Base-by-base conservation (phyloP, 768 basidiomycete species). In the Tephrocybe sp. region DNA sequence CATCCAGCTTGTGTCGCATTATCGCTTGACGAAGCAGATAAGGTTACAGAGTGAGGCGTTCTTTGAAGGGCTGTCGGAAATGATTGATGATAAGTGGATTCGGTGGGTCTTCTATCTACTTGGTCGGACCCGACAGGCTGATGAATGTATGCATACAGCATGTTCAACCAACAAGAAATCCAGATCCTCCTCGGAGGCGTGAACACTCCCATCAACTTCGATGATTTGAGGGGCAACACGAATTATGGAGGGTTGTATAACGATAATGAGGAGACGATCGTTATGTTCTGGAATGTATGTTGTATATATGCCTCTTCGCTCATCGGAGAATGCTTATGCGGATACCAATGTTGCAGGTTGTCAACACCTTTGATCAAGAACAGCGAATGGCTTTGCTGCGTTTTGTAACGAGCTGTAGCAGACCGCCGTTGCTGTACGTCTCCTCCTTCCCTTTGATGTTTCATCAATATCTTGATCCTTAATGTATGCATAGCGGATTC, bases 121-220 rank as follows among this genome's bases (percentile, higher is more conserved):
- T 33, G 21, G 21, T 45, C 2, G 19, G 7, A 25, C 33, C 43
- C 21, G 9, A 37, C 49, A 24, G 23, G 21, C n/a, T 12, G 25
- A 13, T 41, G 25, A 18, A 11, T 36, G 27, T 46, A n/a, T n/a
- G n/a, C 11, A 18, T 6, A 16, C 53, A 90, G 92, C 38, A 94
- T 98, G 91, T 99, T 98, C 70, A 95, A 97, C 65, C 94, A 95
- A 56, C 88, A 91, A 62, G 97, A 98, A 66, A 74, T 97, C 3
- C 93, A 94, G 63, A 86, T 95, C 41, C 73, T 98, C 1, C 75
- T 99, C 5, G 94, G 94, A 0, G 93, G 91, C 6, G 88, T 89
- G 25, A 88, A 94, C 52, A 74, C 89, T 0, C 86, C 88, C 0
- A 85, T 95, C 40, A 88, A 94, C 61, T 55, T 97, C 7, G 82